phyloP scores from a whole-genome alignment of 495 filamentous ascomycete species.

The Aspergillus baeticus region DNA sequence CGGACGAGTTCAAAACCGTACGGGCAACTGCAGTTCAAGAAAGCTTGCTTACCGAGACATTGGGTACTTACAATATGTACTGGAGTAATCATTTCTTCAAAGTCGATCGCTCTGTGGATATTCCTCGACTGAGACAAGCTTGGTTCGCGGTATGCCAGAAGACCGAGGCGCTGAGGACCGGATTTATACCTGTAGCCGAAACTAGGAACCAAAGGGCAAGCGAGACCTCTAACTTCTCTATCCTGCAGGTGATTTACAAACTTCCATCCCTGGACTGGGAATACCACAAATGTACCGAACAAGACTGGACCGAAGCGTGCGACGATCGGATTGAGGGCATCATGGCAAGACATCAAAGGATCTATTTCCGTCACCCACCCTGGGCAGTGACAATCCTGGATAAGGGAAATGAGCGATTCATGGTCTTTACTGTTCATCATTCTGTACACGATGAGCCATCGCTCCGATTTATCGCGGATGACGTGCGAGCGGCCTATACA shows the following conservation, averaged over 20 bases:
- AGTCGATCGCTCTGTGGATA: slow-evolving; percentile 49
- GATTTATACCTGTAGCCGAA: slow-evolving; percentile 50
- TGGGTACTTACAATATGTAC: slow-evolving; percentile 31
- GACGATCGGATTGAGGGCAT: slow-evolving; percentile 19
- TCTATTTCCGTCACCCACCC: slow-evolving; percentile 25
- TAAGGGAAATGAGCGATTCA: slow-evolving; percentile 15
- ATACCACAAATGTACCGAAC: slow-evolving; percentile 10
- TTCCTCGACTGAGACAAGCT: slow-evolving; percentile 52
- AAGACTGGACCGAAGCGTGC: slow-evolving; percentile 10
- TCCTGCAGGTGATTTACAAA: slow-evolving; percentile 32
- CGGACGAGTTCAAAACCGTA: slow-evolving; percentile 15
- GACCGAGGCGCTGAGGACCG: slow-evolving; percentile 67
- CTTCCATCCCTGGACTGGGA: slow-evolving; percentile 29
- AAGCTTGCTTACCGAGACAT: slow-evolving; percentile 35
- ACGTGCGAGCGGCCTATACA: slow-evolving; percentile 25
- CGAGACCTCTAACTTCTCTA: slow-evolving; percentile 18
- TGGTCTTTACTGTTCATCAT: slow-evolving; percentile 37
- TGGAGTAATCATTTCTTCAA: slow-evolving; percentile 36
- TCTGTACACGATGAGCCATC: slow-evolving; percentile 35
- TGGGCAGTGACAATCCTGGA: slow-evolving; percentile 34
- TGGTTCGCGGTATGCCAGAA: slow-evolving; percentile 56
- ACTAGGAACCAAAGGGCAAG: neutral
- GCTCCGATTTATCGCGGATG: slow-evolving; percentile 27
- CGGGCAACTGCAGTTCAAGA: slow-evolving; percentile 33
- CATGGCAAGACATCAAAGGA: slow-evolving; percentile 23